phyloP scores from a whole-genome alignment of 768 basidiomycete genomes.

The Rhodotorula diobovata region DNA sequence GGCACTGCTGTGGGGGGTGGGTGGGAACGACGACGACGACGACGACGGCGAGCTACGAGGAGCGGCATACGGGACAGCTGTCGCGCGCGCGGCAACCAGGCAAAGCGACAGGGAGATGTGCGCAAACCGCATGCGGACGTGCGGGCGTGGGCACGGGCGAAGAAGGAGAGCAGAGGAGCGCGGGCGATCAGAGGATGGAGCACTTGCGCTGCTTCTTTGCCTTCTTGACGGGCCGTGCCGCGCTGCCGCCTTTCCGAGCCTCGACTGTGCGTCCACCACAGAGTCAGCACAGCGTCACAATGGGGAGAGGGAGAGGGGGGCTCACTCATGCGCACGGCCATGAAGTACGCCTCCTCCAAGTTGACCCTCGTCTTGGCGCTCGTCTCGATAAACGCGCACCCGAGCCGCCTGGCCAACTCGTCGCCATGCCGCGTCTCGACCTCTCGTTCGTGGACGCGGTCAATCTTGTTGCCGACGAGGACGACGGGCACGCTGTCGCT shows the following conservation, averaged over 20 bases:
- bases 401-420: constrained; percentile 71
- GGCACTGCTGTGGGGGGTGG: too few species aligned
- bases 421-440: constrained; percentile 86
- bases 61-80: too few species aligned
- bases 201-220: constrained; percentile 27
- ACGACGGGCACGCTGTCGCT: constrained; percentile 92
- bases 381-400: constrained; percentile 92
- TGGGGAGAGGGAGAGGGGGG: not conserved
- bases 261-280: constrained; percentile 7
- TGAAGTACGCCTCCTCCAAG: constrained; percentile 83
- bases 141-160: too few species aligned
- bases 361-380: constrained; percentile 93
- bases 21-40: too few species aligned
- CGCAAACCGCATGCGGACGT: too few species aligned
- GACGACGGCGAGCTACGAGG: too few species aligned
- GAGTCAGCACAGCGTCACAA: not conserved
- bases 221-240: constrained; percentile 17
- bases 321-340: constrained; percentile 56
- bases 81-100: too few species aligned
- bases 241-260: constrained; percentile 14
- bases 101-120: too few species aligned
- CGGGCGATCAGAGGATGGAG: constrained; percentile 14
- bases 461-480: constrained; percentile 96
- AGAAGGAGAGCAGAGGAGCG: too few species aligned
- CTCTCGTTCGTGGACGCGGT: constrained; percentile 91